Conservation (phyloP, 75 land plant genomes). For the Cunninghamia lanceolata region DNA sequence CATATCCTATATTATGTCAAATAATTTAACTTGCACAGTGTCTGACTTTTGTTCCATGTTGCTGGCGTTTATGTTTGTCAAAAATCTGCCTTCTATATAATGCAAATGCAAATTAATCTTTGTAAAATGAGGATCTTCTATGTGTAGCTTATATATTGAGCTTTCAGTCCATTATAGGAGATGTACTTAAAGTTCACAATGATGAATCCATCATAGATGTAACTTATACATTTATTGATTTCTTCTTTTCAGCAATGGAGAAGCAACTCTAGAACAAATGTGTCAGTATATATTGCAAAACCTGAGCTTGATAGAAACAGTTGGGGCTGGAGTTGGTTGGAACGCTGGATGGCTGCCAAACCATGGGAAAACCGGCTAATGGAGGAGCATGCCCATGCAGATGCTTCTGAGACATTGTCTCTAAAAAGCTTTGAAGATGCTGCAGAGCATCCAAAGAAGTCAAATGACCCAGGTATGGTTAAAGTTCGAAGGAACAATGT, state of each 20-base stretch:
- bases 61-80: background rate
- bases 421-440: conserved; percentile 24
- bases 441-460: conserved; percentile 10
- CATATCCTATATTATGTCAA: background rate
- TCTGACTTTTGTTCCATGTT: background rate
- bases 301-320: conserved; percentile 60
- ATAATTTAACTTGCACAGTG: background rate
- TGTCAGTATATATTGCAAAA: background rate
- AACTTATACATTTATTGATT: background rate
- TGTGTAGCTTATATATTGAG: background rate
- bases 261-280: conserved; percentile 11
- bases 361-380: conserved; percentile 88
- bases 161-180: background rate
- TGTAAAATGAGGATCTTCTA: background rate
- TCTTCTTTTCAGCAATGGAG: conserved; percentile 40
- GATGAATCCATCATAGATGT: background rate
- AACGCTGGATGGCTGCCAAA: conserved; percentile 91
- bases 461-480: conserved; percentile 36
- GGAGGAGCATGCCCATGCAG: conserved; percentile 31
- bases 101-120: background rate
- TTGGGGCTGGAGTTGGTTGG: conserved; percentile 97
- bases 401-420: conserved; percentile 21
- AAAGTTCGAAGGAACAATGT: conserved; percentile 57
- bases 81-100: background rate
- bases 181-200: background rate